Percentiles rank a stretch among this genome's conserved stretches.
Evolutionary conservation across 352 stramenopile species (phyloP).

Genomic region (Phytophthora melonis): DNA sequence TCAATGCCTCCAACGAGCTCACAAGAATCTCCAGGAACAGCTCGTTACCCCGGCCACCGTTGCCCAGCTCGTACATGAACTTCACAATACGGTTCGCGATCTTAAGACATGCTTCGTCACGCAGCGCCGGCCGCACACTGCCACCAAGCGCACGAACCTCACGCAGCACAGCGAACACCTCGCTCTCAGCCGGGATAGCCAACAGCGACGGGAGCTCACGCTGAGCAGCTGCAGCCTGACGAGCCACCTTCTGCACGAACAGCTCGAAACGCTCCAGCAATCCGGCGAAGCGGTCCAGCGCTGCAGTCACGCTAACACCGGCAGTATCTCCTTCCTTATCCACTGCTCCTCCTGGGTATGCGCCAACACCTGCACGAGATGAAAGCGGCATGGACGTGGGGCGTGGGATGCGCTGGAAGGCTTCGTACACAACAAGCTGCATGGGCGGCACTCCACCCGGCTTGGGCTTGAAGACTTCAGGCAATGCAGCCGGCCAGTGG

Average conservation of each 20-base stretch:
- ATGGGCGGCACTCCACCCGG: conserved; percentile 91
- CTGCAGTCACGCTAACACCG: conserved; percentile 75
- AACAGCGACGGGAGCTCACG: conserved; percentile 81
- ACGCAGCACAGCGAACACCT: conserved; percentile 85
- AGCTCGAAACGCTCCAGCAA: conserved; percentile 90
- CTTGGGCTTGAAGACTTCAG: conserved; percentile 96
- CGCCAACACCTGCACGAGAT: conserved; percentile 51
- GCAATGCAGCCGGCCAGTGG: conserved; percentile 83
- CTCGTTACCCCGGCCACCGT: conserved; percentile 89
- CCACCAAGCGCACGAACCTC: conserved; percentile 80
- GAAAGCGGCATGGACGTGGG: conserved; percentile 89
- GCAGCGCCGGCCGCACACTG: conserved; percentile 77
- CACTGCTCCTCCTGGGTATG: conserved; percentile 40
- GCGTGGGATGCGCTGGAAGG: conserved; percentile 96
- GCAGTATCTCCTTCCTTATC: conserved; percentile 58
- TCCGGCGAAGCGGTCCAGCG: conserved; percentile 84
- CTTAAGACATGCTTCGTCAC: conserved; percentile 94
- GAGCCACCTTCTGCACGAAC: conserved; percentile 89
- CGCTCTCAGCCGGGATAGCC: conserved; percentile 76
- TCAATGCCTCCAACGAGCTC: conserved; percentile 94
- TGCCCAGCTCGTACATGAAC: conserved; percentile 95
- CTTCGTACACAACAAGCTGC: conserved; percentile 98
- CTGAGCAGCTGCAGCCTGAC: conserved; percentile 75
- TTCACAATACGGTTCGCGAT: conserved; percentile 98
- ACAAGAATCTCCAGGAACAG: conserved; percentile 96